Evolutionary conservation across 2,329 filamentous ascomycete species (phyloP).

Genomic region (Alternaria sp.): DNA sequence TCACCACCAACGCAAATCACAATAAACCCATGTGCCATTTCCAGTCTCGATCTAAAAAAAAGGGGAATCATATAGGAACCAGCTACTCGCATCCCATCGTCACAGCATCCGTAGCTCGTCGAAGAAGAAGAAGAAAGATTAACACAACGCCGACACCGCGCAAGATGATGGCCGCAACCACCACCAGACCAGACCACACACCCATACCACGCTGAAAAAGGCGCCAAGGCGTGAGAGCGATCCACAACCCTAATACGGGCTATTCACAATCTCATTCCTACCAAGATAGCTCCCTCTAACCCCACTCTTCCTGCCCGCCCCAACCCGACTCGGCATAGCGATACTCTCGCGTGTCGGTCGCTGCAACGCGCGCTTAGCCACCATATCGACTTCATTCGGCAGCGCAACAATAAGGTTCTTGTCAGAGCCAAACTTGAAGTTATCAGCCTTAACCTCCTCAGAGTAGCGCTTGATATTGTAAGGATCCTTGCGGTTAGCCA

Average conservation of each 20-base stretch:
- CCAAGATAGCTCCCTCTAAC: slow-evolving; percentile 73
- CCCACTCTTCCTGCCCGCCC: slow-evolving; percentile 42
- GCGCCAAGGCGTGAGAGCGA: too few species aligned
- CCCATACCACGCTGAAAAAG: neutral
- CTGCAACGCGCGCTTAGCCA: slow-evolving; percentile 83
- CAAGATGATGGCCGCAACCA: neutral
- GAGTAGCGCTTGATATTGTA: slow-evolving; percentile 97
- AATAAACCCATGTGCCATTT: neutral
- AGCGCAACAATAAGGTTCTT: slow-evolving; percentile 98
- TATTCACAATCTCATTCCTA: slow-evolving; percentile 83
- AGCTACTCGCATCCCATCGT: slow-evolving; percentile 1
- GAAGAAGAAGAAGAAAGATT: neutral
- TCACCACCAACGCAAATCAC: too few species aligned
- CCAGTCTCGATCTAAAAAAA: neutral
- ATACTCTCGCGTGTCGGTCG: slow-evolving; percentile 94
- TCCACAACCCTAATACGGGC: slow-evolving; percentile 58
- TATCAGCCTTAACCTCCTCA: slow-evolving; percentile 96
- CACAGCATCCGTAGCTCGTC: neutral
- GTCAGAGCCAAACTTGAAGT: slow-evolving; percentile 96
- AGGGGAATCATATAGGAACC: neutral
- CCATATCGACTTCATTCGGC: slow-evolving; percentile 98
- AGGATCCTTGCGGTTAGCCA: slow-evolving; percentile 80
- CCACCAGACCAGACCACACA: neutral
- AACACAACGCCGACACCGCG: neutral
- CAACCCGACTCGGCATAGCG: slow-evolving; percentile 63